Evolutionary conservation across 495 filamentous ascomycete species (phyloP).

Genomic region (Trichoderma asperelloides): DNA sequence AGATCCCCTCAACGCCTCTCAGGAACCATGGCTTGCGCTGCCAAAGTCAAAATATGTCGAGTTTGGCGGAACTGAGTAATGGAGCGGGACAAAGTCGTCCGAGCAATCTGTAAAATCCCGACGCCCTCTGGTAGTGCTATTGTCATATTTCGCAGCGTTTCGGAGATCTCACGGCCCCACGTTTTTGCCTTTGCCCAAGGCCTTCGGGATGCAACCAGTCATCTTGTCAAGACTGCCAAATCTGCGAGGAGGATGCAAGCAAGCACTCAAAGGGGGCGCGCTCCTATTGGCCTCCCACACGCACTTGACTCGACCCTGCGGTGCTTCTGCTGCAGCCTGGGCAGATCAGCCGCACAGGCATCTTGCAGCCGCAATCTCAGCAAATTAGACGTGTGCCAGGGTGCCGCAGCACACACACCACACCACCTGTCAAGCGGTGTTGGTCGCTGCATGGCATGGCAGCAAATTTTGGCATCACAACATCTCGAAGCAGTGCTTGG

Average conservation of each 20-base stretch:
- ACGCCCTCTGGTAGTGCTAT: not conserved
- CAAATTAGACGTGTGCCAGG: not conserved
- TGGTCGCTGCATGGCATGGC: not conserved
- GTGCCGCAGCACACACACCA: not conserved
- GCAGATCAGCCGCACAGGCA: conserved; percentile 1
- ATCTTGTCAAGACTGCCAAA: not conserved
- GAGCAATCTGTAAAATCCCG: not conserved
- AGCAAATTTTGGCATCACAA: not conserved
- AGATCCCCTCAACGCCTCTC: conserved; percentile 2
- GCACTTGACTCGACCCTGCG: not conserved
- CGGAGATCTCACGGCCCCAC: not conserved
- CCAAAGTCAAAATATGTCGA: not conserved
- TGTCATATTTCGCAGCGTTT: not conserved
- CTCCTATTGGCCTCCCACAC: not conserved
- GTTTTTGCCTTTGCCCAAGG: not conserved
- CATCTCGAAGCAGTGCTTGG: not conserved
- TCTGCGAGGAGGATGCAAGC: not conserved
- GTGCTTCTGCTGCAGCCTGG: not conserved
- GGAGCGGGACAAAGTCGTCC: not conserved
- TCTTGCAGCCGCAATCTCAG: conserved; percentile 2
- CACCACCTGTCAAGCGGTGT: not conserved
- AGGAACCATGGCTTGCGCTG: not conserved
- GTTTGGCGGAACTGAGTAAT: not conserved
- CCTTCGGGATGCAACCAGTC: not conserved
- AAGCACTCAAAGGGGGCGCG: not conserved